Evolutionary conservation across 2,329 filamentous ascomycete species (phyloP).

Genomic region (Aureobasidium sp.): DNA sequence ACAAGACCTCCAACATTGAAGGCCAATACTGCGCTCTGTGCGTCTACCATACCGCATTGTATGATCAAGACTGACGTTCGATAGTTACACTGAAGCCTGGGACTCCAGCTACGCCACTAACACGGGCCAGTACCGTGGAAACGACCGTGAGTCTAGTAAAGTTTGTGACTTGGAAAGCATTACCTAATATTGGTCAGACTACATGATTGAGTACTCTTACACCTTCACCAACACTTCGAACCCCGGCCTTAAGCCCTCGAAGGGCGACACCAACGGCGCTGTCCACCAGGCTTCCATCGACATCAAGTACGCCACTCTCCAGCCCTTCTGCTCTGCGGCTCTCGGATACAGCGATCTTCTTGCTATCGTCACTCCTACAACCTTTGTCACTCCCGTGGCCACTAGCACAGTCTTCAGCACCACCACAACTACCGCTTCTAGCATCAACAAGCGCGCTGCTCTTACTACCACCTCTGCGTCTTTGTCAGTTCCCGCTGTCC

Average conservation of each 20-base stretch:
- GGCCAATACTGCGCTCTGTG: slow-evolving; percentile 15
- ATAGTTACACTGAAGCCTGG: slow-evolving; percentile 17
- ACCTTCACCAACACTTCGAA: slow-evolving; percentile 16
- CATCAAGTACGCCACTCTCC: slow-evolving; percentile 15
- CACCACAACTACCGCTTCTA: neutral
- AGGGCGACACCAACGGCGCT: slow-evolving; percentile 13
- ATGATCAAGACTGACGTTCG: neutral
- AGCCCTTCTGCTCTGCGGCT: slow-evolving; percentile 17
- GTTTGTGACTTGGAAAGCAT: no score
- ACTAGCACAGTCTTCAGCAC: neutral
- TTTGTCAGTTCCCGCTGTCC: slow-evolving; percentile 11
- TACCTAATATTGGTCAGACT: neutral
- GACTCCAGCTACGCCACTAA: slow-evolving; percentile 17
- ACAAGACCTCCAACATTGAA: slow-evolving; percentile 15
- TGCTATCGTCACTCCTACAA: slow-evolving; percentile 9
- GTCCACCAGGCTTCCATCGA: slow-evolving; percentile 18
- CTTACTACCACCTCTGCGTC: neutral
- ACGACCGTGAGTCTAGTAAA: slow-evolving; percentile 7
- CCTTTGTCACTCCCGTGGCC: slow-evolving; percentile 3
- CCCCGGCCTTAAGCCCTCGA: slow-evolving; percentile 9
- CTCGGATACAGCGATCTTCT: slow-evolving; percentile 14
- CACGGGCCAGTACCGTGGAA: slow-evolving; percentile 16
- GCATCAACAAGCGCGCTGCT: slow-evolving; percentile 8
- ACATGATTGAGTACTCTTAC: slow-evolving; percentile 17
- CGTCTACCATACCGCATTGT: neutral